Evolutionary conservation across 2,329 filamentous ascomycete species (phyloP).

Genomic region (Emergomyces pasteurianus): DNA sequence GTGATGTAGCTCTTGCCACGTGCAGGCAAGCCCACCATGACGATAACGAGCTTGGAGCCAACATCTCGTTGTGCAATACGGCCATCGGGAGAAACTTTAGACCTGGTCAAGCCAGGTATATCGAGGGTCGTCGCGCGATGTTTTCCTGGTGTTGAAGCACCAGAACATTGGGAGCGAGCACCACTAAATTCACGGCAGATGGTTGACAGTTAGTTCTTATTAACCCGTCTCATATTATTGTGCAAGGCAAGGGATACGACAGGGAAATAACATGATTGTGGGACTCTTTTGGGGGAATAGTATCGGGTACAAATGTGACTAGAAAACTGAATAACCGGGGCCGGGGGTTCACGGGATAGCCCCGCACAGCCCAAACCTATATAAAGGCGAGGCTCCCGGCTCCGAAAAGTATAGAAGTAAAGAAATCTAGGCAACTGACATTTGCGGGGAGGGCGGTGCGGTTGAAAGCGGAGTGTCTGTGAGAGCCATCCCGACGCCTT

Average conservation of each 20-base stretch:
- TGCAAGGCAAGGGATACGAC: not conserved
- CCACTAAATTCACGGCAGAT: slow-evolving; percentile 37
- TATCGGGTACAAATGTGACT: not conserved
- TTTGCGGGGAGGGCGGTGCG: slow-evolving; percentile 49
- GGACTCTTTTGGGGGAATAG: not conserved
- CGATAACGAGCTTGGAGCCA: slow-evolving; percentile 88
- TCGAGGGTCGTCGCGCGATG: slow-evolving; percentile 88
- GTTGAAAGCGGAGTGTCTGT: slow-evolving; percentile 54
- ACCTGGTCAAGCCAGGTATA: slow-evolving; percentile 91
- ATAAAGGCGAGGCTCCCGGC: not conserved
- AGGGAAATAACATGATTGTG: not conserved
- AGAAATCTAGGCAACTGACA: slow-evolving; percentile 37
- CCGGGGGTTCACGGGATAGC: slow-evolving; percentile 7
- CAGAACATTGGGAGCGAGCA: slow-evolving; percentile 61
- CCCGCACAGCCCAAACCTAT: not conserved
- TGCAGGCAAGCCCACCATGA: slow-evolving; percentile 95
- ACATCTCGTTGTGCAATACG: slow-evolving; percentile 89
- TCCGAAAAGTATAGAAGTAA: not conserved
- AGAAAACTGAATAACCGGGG: slow-evolving; percentile 2
- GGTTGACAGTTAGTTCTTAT: not conserved
- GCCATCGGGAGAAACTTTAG: slow-evolving; percentile 88
- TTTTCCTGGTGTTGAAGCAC: slow-evolving; percentile 63
- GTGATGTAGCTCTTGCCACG: slow-evolving; percentile 98
- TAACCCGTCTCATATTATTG: not conserved
- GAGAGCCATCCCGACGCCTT: slow-evolving; percentile 42